Conservation (phyloP, 2,329 filamentous ascomycete species). For the Pleochaeta shiraiana region DNA sequence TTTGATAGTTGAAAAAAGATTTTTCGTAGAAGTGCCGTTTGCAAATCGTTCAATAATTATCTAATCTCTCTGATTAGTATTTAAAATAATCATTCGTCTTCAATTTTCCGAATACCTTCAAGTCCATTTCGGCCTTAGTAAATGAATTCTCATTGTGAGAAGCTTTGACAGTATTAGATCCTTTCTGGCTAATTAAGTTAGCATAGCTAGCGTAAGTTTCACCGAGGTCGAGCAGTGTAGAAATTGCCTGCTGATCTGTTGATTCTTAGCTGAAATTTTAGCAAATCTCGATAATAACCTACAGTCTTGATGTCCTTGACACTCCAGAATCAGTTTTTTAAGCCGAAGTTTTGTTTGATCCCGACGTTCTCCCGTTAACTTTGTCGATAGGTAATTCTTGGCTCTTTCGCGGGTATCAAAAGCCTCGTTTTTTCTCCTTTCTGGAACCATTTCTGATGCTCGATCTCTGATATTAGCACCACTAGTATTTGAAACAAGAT, state of each 20-base stretch:
- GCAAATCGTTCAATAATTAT: slow-evolving; percentile 87
- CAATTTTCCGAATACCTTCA: slow-evolving; percentile 26
- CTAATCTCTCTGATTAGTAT: slow-evolving; percentile 22
- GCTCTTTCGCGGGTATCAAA: slow-evolving; percentile 31
- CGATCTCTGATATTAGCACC: slow-evolving; percentile 28
- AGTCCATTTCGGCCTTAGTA: slow-evolving; percentile 50
- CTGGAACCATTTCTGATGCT: slow-evolving; percentile 37
- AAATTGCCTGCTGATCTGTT: slow-evolving; percentile 62
- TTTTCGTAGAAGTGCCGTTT: slow-evolving; percentile 76
- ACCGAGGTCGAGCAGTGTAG: slow-evolving; percentile 63
- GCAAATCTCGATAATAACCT: slow-evolving; percentile 17
- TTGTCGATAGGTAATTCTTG: slow-evolving; percentile 58
- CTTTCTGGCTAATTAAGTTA: slow-evolving; percentile 39
- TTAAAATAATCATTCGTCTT: background rate
- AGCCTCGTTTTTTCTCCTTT: slow-evolving; percentile 33
- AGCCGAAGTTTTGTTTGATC: slow-evolving; percentile 82
- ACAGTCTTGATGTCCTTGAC: slow-evolving; percentile 87
- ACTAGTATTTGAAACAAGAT: slow-evolving; percentile 21
- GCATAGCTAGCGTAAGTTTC: slow-evolving; percentile 68
- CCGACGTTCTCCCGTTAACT: slow-evolving; percentile 80
- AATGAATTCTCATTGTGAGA: slow-evolving; percentile 42
- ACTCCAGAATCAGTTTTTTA: slow-evolving; percentile 96
- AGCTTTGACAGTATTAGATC: slow-evolving; percentile 47
- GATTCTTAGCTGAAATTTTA: slow-evolving; percentile 12
- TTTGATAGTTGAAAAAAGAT: slow-evolving; percentile 67